Base-by-base conservation (phyloP, 148 eudicot species). In the Hydrangea macrophylla region DNA sequence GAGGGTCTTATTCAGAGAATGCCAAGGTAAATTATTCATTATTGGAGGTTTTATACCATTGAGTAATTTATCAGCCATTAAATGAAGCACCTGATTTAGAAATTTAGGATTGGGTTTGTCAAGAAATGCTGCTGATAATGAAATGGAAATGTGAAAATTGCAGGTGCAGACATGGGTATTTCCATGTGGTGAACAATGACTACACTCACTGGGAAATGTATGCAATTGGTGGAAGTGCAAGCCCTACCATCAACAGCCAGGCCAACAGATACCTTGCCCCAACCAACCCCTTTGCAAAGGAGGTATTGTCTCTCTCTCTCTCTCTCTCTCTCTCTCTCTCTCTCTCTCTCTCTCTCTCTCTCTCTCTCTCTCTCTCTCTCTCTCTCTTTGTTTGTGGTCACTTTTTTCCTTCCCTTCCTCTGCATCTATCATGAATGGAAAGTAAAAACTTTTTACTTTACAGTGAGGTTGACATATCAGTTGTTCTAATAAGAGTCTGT, bases 171-270 rank as follows among this genome's bases (percentile, higher is more conserved):
- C 92, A 83, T 76, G 97, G 97, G 12, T 92, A 92, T 75, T 92
- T 92, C 77, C 97, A 92, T 74, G 97, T 92, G 72, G 97, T 92
- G 63, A 92, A 92, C 85, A 92, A 92, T 68, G 96, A 89, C 89
- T 92, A 92, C 81, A 92, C 97, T 12, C 95, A 89, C 85, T 92
- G 97, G 97, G 92, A 92, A 69, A 92, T 92, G 97, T 92, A 92
- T 62, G 97, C 97, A 26, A 89, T 92, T 54, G 97, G 97, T 61
- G 97, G 97, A 70, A 92, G 97, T 63, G 97, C 95, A 32, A 51
- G 20, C 22, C 97, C 97, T 48, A 92, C 97, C 27, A 92, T 92
- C 75, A 92, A 92, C 83, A 92, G 97, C 82, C 97, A 92, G 68
- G 97, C 95, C 28, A 92, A 92, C 85, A 75, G 97, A 82, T 92